Evolutionary conservation across 352 stramenopile genomes (phyloP), one percentile per base, ranked within the genome.

Genomic region (Phytophthora uliginosa): DNA sequence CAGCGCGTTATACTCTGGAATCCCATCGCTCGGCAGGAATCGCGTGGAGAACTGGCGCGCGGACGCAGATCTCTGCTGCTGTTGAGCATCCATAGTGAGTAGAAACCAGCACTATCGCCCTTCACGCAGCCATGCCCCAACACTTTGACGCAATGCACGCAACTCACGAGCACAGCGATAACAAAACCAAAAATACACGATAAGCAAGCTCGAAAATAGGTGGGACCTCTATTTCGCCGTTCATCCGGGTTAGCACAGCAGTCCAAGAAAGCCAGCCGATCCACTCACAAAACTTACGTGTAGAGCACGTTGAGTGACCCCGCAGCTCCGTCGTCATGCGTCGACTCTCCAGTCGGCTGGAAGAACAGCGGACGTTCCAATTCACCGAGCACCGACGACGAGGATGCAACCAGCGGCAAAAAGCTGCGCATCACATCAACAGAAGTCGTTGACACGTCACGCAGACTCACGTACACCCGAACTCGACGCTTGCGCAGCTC

Each of bases 1-100:
- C 36, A 94, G 63, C 31, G 87, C 87, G 54, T 94, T 94, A 60
- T 93, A 94, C 53, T 75, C 78, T 9, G 87, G 85, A 59, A 94
- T 94, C 17, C 82, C 79, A 68, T 92, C 86, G 2, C 76, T 86
- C 34, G 85, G 53, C 40, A 93, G 66, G 73, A 93, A 92, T 15
- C 85, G 73, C 55, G 86, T 94, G 33, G 82, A 91, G 58, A 93
- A 94, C 12, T 65, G 42, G 17, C 61, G 72, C 31, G 20, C 24
- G n/a, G 69, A 42, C 9, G 64, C 59, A 7, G 20, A 34, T 61
- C 56, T 59, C 48, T 54, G 66, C 9, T 64, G 20, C n/a, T 47
- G 54, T 33, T 73, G 70, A 63, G 62, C 53, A 52, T 77, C 59
- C 65, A 77, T 77, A 38, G 13, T 55, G 7, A 55, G 15, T 22